Percentiles rank a stretch among this genome's conserved stretches.
These are phyloP conservation scores for Dactylellina haptotyla DNA, from an alignment of 2,329 filamentous ascomycete species.

Conservation along the genomic window DNA sequence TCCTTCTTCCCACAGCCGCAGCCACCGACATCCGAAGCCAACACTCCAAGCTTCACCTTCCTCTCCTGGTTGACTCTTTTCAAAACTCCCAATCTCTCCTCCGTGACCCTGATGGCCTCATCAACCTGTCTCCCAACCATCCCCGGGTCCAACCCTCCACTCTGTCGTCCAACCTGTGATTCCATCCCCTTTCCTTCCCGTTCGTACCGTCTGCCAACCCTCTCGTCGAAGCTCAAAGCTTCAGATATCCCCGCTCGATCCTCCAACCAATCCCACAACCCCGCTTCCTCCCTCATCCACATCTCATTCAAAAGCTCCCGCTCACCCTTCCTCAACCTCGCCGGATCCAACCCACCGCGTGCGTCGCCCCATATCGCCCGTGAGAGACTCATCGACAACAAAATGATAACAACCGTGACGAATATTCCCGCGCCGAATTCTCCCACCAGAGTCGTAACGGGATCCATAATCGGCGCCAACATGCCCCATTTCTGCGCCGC, in stretches of 20 bases:
- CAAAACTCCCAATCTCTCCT: constrained; percentile 81
- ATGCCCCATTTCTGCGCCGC: constrained; percentile 58
- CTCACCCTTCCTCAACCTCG: constrained; percentile 62
- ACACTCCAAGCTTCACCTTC: constrained; percentile 59
- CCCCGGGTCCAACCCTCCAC: constrained; percentile 65
- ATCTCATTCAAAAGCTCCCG: constrained; percentile 90
- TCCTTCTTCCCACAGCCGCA: constrained; percentile 34
- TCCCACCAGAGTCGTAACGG: constrained; percentile 62
- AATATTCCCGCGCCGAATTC: constrained; percentile 77
- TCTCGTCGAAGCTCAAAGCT: constrained; percentile 68
- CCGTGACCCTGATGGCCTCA: constrained; percentile 84
- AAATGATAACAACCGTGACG: constrained; percentile 80
- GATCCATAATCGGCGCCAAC: constrained; percentile 56
- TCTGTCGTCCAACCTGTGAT: constrained; percentile 69
- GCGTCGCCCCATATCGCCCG: constrained; percentile 59
- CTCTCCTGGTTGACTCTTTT: constrained; percentile 76
- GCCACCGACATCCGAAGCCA: constrained; percentile 5
- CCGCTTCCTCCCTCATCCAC: constrained; percentile 86
- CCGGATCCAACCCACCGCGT: constrained; percentile 52
- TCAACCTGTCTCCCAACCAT: constrained; percentile 79
- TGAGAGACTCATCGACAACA: constrained; percentile 77
- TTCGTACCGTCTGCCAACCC: constrained; percentile 60
- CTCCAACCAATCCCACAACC: constrained; percentile 93
- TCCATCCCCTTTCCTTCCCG: constrained; percentile 62
- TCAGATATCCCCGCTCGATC: constrained; percentile 73